These are phyloP conservation scores for Ajuga reptans DNA, from an alignment of 305 asterid species.

Conservation along the genomic window DNA sequence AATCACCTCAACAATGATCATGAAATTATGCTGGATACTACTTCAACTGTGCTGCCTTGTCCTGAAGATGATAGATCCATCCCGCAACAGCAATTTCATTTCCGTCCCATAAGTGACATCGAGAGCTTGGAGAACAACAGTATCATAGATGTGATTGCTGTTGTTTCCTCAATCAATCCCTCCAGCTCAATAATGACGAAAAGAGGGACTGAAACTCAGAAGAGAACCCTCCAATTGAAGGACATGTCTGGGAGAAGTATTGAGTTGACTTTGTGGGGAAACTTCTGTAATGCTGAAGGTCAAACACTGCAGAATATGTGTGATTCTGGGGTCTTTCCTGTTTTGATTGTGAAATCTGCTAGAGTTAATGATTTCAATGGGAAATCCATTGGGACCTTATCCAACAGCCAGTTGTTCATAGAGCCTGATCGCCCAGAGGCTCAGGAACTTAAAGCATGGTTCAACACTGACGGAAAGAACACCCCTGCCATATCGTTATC, in stretches of 20 bases:
- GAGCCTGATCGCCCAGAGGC: slow-evolving; percentile 89
- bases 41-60: slow-evolving; percentile 66
- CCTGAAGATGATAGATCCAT: slow-evolving; percentile 62
- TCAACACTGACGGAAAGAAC: slow-evolving; percentile 59
- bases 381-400: slow-evolving; percentile 50
- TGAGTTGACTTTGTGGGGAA: slow-evolving; percentile 84
- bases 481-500: slow-evolving; percentile 58
- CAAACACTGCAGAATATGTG: slow-evolving; percentile 64
- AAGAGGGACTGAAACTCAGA: slow-evolving; percentile 74
- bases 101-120: slow-evolving; percentile 62
- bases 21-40: slow-evolving; percentile 63
- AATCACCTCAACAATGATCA: slow-evolving; percentile 79
- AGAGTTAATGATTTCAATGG: slow-evolving; percentile 53
- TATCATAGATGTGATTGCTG: slow-evolving; percentile 67
- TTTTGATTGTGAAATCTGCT: slow-evolving; percentile 79
- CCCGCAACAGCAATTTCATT: slow-evolving; percentile 75
- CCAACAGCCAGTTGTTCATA: slow-evolving; percentile 57
- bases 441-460: slow-evolving; percentile 58
- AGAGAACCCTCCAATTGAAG: slow-evolving; percentile 71
- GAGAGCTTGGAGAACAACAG: slow-evolving; percentile 60
- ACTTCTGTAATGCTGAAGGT: slow-evolving; percentile 74
- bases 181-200: slow-evolving; percentile 68
- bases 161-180: slow-evolving; percentile 66
- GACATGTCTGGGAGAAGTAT: slow-evolving; percentile 73
- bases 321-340: slow-evolving; percentile 70